These are phyloP conservation scores for Silene latifolia DNA, from an alignment of 148 eudicot species.

Conservation along the genomic window DNA sequence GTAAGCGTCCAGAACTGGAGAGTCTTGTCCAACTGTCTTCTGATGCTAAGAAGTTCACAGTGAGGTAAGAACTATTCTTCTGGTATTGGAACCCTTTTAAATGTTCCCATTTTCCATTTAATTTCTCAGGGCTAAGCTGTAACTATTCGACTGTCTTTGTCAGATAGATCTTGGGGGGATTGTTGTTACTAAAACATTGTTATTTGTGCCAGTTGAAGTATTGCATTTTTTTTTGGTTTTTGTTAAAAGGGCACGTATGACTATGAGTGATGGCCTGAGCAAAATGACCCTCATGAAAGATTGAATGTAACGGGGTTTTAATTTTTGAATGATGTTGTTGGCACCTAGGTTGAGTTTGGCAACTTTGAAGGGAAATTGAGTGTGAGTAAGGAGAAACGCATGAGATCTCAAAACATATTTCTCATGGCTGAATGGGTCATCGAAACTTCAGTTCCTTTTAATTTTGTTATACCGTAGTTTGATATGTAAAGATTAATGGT, in stretches of 20 bases:
- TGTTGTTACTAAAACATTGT: not conserved
- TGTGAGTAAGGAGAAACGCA: not conserved
- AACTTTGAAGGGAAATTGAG: constrained; percentile 6
- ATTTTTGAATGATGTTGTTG: too few species aligned
- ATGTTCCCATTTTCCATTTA: not conserved
- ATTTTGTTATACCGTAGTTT: not conserved
- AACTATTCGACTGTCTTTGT: not conserved
- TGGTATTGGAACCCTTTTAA: not conserved
- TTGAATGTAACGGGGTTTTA: not conserved
- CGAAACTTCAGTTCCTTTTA: not conserved
- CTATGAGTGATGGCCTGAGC: not conserved
- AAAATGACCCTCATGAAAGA: not conserved
- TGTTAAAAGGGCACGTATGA: not conserved
- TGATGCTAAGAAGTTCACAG: constrained; percentile 51
- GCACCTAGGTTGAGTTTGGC: not conserved
- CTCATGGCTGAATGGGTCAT: not conserved
- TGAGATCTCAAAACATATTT: not conserved
- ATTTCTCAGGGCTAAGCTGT: not conserved
- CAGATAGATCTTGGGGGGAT: not conserved
- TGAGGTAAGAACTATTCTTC: constrained; percentile 45
- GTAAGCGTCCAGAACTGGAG: constrained; percentile 56
- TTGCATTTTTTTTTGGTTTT: not conserved
- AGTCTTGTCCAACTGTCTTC: constrained; percentile 50
- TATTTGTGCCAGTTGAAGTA: not conserved
- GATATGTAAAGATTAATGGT: not conserved